Evolutionary conservation across 1,284 basidiomycete genomes (phyloP).

Genomic region (Blastosporella zonata): DNA sequence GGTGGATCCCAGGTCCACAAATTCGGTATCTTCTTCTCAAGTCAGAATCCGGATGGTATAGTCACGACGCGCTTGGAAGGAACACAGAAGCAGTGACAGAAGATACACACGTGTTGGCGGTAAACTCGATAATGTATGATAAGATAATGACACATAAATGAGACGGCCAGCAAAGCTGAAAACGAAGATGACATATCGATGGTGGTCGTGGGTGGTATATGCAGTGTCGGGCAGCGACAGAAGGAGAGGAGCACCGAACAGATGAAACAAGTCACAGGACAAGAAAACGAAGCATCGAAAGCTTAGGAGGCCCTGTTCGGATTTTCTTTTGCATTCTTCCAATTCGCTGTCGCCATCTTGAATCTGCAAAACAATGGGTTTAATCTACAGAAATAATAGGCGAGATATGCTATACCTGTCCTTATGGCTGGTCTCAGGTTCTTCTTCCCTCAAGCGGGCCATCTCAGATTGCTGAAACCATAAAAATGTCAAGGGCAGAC

Average conservation of each 20-base stretch:
- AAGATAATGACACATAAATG: conserved; percentile 22
- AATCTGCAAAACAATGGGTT: conserved; percentile 45
- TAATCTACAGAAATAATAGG: not conserved
- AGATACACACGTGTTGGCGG: not conserved
- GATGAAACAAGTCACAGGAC: conserved; percentile 2
- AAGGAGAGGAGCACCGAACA: conserved; percentile 5
- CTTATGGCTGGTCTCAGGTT: conserved; percentile 67
- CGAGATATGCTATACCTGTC: conserved; percentile 49
- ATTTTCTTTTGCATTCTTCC: conserved; percentile 72
- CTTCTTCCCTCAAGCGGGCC: conserved; percentile 67
- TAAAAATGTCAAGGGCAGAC: conserved; percentile 7
- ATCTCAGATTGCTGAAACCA: conserved; percentile 55
- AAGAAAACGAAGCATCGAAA: not conserved
- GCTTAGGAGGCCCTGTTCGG: conserved; percentile 42
- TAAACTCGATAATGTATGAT: conserved; percentile 12
- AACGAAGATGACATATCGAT: conserved; percentile 10
- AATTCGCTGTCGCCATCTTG: conserved; percentile 71
- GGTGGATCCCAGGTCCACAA: not conserved
- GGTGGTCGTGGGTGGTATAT: conserved; percentile 8
- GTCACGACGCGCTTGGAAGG: not conserved
- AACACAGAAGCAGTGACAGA: not conserved
- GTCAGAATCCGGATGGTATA: not conserved
- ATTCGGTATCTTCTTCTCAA: not conserved
- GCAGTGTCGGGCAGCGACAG: conserved; percentile 1
- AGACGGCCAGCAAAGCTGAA: conserved; percentile 14